Base-by-base conservation (phyloP, 1,284 basidiomycete species). In the Malassezia nana region DNA sequence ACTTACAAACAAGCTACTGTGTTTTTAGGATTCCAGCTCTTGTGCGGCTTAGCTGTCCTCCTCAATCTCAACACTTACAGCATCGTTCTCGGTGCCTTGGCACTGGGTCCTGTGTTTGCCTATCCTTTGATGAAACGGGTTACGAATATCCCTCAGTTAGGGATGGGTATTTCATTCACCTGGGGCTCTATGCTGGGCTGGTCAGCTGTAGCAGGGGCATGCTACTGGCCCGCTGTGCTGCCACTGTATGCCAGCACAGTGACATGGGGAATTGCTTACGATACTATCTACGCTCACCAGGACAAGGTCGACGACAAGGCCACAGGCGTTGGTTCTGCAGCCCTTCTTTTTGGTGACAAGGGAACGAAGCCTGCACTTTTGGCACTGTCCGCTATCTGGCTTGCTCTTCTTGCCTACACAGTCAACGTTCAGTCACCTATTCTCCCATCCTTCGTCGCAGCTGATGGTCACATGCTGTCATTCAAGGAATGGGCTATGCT, bases 111-210 rank as follows among this genome's bases (percentile, higher is more conserved):
- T 15, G 91, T 98, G 26, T 81, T 82, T 3, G 75, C 91, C 43
- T 99, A 99, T 75, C 94, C 94, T 0, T 79, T 94, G 64, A 98
- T 98, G 94, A 99, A 99, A 76, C 83, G 94, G 6, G 78, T 95
- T 50, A 99, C 94, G 0, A 80, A 96, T 74, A 96, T 91, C 86
- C 94, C 94, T 1, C 94, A 99, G 73, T 82, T 88, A 35, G 66
- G 69, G 30, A 60, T 73, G 15, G 69, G 59, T 41, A 22, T 38
- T 84, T 91, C 22, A 35, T 98, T 95, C 76, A 96, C 95, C 75
- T 98, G 92, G 94, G 94, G 94, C 12, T 85, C 89, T 0, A 77
- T 98, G 4, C 82, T 98, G 7, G 94, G 94, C 26, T 98, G 91
- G 86, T 90, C 91, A 0, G 92, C 94, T 1, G 83, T 96, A 1